Percentiles rank a stretch among this genome's conserved stretches.
phyloP scores from a whole-genome alignment of 2,329 filamentous ascomycete genomes.

The Didymella keratinophila region DNA sequence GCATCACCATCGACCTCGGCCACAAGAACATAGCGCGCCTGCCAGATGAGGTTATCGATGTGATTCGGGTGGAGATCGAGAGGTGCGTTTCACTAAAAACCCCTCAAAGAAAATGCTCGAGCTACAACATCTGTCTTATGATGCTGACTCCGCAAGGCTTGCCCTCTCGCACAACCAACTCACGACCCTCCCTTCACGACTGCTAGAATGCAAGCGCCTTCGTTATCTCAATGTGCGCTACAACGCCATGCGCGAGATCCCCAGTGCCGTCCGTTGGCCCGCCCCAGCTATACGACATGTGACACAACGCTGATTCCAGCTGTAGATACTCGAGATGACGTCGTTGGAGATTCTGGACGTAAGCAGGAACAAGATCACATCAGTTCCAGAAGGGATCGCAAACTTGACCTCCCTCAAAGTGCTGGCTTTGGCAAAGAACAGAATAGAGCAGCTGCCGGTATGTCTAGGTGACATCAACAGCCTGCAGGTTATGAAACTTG shows the following conservation, averaged over 20 bases:
- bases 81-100: conserved; percentile 60
- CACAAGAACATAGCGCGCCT: conserved; percentile 75
- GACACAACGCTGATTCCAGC: conserved; percentile 19
- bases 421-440: conserved; percentile 84
- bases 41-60: conserved; percentile 76
- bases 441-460: conserved; percentile 81
- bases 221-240: conserved; percentile 83
- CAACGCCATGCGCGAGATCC: conserved; percentile 75
- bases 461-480: conserved; percentile 90
- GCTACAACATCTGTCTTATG: neutral
- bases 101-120: conserved; percentile 1
- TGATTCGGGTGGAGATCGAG: conserved; percentile 77
- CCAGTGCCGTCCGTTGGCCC: conserved; percentile 63
- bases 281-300: conserved; percentile 2
- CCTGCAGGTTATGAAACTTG: conserved; percentile 86
- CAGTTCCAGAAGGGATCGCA: conserved; percentile 79
- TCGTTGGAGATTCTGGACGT: conserved; percentile 93
- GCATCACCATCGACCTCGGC: conserved; percentile 80
- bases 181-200: conserved; percentile 71
- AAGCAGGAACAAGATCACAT: conserved; percentile 82
- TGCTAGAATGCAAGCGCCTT: conserved; percentile 78
- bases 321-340: conserved; percentile 83
- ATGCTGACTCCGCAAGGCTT: conserved; percentile 60
- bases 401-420: conserved; percentile 88
- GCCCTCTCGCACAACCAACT: conserved; percentile 83